Percentiles rank a stretch among this genome's conserved stretches.
These are phyloP conservation scores for Phytophthora kernoviae DNA, from an alignment of 352 stramenopile species.

Conservation along the genomic window DNA sequence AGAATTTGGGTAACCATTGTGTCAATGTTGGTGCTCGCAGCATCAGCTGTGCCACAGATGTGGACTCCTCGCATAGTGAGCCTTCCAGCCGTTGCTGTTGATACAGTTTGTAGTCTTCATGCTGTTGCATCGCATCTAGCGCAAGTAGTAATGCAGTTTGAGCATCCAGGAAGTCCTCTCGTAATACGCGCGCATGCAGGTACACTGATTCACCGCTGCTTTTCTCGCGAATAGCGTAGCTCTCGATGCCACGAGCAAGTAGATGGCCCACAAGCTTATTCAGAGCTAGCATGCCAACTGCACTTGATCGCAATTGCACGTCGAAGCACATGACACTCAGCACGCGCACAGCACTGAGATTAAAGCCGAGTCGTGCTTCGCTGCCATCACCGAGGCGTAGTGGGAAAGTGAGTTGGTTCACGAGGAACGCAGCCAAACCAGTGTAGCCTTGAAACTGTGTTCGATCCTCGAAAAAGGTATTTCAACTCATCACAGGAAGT, in stretches of 20 bases:
- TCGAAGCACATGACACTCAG: constrained; percentile 34
- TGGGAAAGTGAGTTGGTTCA: constrained; percentile 32
- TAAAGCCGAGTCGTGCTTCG: constrained; percentile 16
- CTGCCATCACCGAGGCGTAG: constrained; percentile 2
- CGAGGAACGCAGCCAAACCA: constrained; percentile 36
- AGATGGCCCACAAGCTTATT: constrained; percentile 22
- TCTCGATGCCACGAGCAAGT: constrained; percentile 23
- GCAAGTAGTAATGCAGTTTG: constrained; percentile 56
- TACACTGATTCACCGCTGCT: not conserved
- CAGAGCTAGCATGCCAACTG: constrained; percentile 16
- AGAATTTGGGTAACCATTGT: constrained; percentile 44
- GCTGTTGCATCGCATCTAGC: constrained; percentile 43
- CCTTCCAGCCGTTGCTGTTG: constrained; percentile 28
- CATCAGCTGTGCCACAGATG: constrained; percentile 30
- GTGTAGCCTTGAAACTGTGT: constrained; percentile 28
- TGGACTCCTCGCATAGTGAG: constrained; percentile 26
- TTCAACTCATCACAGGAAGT: constrained; percentile 39
- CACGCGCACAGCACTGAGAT: constrained; percentile 18
- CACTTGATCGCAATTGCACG: constrained; percentile 23
- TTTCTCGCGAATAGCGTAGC: constrained; percentile 8
- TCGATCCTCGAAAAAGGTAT: constrained; percentile 58
- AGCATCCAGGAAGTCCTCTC: constrained; percentile 52
- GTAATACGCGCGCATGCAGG: constrained; percentile 2
- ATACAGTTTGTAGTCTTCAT: constrained; percentile 27
- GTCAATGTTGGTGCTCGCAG: constrained; percentile 21